Base-by-base conservation (phyloP, 495 filamentous ascomycete species). In the Neurospora sublineolata region DNA sequence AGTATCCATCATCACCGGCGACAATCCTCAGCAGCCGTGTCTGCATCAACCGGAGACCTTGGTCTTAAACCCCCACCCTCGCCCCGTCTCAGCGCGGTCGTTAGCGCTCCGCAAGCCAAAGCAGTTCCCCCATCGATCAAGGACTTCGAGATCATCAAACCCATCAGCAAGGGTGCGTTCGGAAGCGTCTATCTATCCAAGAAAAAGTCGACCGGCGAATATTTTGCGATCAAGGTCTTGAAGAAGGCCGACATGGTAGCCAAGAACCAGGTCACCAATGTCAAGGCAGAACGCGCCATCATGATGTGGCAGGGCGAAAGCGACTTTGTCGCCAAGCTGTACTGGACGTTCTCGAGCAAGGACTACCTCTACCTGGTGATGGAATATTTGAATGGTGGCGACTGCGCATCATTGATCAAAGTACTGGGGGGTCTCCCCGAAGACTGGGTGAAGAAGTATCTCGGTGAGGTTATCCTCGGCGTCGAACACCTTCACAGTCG, bases 251-350 rank as follows among this genome's bases (percentile, higher is more conserved):
- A 99, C 83, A 99, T 99, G 95, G 93, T 99, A 73, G 96, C 96
- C 69, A 99, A 99, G 80, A 99, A 99, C 80, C 95, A 99, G 79
- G 94, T 98, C 76, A 97, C 94, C 67, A 99, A 99, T 78, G 95
- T 99, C 73, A 97, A 98, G 82, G 95, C 96, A 12, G 95, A 99
- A 81, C 87, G 95, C 74, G 96, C 96, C n/a, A 99, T 99, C 76
- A 97, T 99, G 95, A 99, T 99, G 96, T 97, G 95, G 89, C 96
- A 99, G 83, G 96, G 96, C 36, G 95, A 98, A 78, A 99, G 95
- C 80, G 95, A 99, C 74, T 99, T 98, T 81, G 95, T 99, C 68
- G 95, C 95, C 18, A 99, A 99, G 81, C 85, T 99, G 7, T 98
- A 97, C 82, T 99, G 95, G 95, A 98, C 95, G 1, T 99, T 99